Evolutionary conservation across 1,284 basidiomycete genomes (phyloP), one percentile per base, ranked within the genome.

Genomic region (Cryptococcus sp.): DNA sequence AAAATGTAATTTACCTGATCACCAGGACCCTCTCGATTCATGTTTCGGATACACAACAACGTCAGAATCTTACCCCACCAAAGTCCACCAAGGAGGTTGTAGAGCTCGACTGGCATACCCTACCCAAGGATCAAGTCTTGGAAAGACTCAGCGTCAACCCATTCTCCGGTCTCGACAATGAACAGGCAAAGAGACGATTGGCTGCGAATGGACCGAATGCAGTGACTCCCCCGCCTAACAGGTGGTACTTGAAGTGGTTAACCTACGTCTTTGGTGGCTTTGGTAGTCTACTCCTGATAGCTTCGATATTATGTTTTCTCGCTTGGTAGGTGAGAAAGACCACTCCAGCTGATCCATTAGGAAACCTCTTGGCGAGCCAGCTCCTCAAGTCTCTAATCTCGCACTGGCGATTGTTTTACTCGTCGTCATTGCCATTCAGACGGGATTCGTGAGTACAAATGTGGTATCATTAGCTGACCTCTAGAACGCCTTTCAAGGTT

Each of bases 211-310:
- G 79, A 10, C 68, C 65, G 14, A 80, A 80, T 61, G 60, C 67
- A 35, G 70, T 79, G 43, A 71, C 71, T 15, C 76, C 78, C 8
- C 77, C 75, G 23, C 73, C 73, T 15, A 71, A 62, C 44, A 72
- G 72, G 48, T 62, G 69, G 42, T 59, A 76, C 49, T 58, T 64
- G 31, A 80, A 79, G 71, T 77, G 78, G 63, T 58, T 80, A 48
- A 66, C 67, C 34, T 81, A 79, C 67, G 59, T 80, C 23, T 78
- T 82, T 52, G 79, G 80, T 36, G 80, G 80, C 0, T 83, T 84
- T 60, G 84, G 84, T 1, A 80, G 79, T 45, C 74, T 86, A 31
- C 77, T 87, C 30, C 74, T 85, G 49, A 76, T 77, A 31, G 84
- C 80, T 44, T 68, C 73, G 31, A 70, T 81, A 48, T 66, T 80